Percentiles rank a stretch among this genome's conserved stretches.
These are phyloP conservation scores for Colletotrichum brevisporum DNA, from an alignment of 2,329 filamentous ascomycete species.

Conservation along the genomic window DNA sequence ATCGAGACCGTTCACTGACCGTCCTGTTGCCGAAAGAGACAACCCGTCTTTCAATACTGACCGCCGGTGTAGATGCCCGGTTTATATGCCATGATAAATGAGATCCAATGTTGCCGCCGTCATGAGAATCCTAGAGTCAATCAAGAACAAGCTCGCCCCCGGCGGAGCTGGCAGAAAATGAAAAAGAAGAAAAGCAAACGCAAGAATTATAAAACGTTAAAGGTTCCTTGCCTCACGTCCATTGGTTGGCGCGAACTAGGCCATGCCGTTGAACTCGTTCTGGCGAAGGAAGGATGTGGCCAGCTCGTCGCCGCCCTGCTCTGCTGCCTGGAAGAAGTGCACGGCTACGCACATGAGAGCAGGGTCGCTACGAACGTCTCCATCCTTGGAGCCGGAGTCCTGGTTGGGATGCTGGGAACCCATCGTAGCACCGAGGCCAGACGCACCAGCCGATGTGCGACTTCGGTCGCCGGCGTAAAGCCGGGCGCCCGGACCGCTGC, in stretches of 20 bases:
- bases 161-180: background rate
- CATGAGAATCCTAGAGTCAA: slow-evolving; percentile 20
- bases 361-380: slow-evolving; percentile 79
- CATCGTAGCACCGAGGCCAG: slow-evolving; percentile 38
- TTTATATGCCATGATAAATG: slow-evolving; percentile 21
- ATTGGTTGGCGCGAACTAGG: background rate
- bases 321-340: slow-evolving; percentile 96
- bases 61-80: slow-evolving; percentile 8
- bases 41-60: background rate
- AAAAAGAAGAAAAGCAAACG: slow-evolving; percentile 2
- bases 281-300: slow-evolving; percentile 87
- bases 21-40: slow-evolving; percentile 4
- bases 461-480: slow-evolving; percentile 42
- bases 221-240: slow-evolving; percentile 4
- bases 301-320: slow-evolving; percentile 86
- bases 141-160: slow-evolving; percentile 6
- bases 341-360: slow-evolving; percentile 93
- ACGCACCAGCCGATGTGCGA: slow-evolving; percentile 34
- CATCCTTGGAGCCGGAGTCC: slow-evolving; percentile 53
- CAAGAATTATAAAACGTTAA: slow-evolving; percentile 9
- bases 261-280: slow-evolving; percentile 54
- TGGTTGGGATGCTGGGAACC: slow-evolving; percentile 48
- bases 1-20: background rate
- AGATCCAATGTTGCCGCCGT: slow-evolving; percentile 13
- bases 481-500: slow-evolving; percentile 36